Percentiles rank a stretch among this genome's conserved stretches.
These are phyloP conservation scores for Rhynchospora breviuscula DNA, from an alignment of 176 grass and related monocot genomes.

Conservation along the genomic window DNA sequence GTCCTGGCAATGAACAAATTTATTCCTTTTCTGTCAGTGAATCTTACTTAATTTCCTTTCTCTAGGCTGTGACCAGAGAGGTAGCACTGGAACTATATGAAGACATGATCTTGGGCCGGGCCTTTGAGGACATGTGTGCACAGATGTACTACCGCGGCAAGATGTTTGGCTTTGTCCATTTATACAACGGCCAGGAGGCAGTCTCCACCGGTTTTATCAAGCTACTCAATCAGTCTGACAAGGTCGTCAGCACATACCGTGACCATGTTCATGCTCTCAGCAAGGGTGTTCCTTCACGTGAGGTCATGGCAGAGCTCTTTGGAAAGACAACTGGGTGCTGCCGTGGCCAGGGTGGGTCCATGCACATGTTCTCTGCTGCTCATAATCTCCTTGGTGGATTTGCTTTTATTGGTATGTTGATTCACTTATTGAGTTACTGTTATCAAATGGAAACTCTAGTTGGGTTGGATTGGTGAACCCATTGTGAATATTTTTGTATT, in stretches of 20 bases:
- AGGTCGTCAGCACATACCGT: constrained; percentile 86
- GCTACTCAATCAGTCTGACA: constrained; percentile 67
- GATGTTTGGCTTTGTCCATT: constrained; percentile 97
- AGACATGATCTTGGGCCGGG: constrained; percentile 83
- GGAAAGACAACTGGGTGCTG: constrained; percentile 90
- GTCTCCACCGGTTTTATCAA: constrained; percentile 96
- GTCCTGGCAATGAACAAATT: background rate
- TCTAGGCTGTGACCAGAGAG: constrained; percentile 55
- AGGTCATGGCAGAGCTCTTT: constrained; percentile 89
- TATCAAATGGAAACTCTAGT: background rate
- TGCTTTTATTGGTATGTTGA: constrained; percentile 57
- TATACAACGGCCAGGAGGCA: constrained; percentile 97
- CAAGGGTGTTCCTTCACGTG: constrained; percentile 75
- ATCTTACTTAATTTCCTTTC: background rate
- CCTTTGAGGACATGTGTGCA: constrained; percentile 89
- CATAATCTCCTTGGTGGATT: constrained; percentile 90
- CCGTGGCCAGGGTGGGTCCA: constrained; percentile 91
- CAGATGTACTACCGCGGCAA: constrained; percentile 98
- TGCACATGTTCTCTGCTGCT: constrained; percentile 96
- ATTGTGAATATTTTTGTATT: background rate
- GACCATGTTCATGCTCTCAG: constrained; percentile 86
- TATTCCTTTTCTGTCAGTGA: background rate
- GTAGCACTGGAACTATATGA: constrained; percentile 71
- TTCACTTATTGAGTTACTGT: background rate
- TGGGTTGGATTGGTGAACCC: background rate